A percentile compares a stretch with the other conserved stretches of the same genome.
phyloP scores from a whole-genome alignment of 768 basidiomycete genomes.

The Panellus pusillus region DNA sequence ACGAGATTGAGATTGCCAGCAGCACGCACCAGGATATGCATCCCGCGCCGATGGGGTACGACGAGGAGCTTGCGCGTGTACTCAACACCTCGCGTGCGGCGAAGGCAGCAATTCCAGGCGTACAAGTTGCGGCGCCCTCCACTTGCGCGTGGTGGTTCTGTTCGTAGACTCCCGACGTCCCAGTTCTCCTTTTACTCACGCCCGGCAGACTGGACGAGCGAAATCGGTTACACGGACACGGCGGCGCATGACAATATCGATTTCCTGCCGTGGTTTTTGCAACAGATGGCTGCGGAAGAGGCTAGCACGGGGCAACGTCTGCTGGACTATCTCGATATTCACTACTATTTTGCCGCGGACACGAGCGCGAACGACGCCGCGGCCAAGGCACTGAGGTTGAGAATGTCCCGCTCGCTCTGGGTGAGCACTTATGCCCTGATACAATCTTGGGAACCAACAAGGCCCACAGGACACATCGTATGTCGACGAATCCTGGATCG shows the following conservation, averaged over 20 bases:
- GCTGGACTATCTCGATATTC: conserved; percentile 57
- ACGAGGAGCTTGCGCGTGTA: conserved; percentile 51
- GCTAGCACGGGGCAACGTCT: conserved; percentile 38
- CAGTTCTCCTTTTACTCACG: neutral
- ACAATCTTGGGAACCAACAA: no score
- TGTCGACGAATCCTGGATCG: conserved; percentile 57
- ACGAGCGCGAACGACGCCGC: conserved; percentile 53
- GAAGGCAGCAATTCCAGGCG: conserved; percentile 19
- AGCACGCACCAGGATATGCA: conserved; percentile 61
- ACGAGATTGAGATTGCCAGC: conserved; percentile 57
- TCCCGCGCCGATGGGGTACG: conserved; percentile 48
- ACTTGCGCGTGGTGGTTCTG: conserved; percentile 24
- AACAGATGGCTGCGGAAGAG: conserved; percentile 44
- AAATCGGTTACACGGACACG: conserved; percentile 47
- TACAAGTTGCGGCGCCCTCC: conserved; percentile 19
- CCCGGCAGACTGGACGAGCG: conserved; percentile 52
- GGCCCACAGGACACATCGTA: conserved; percentile 42
- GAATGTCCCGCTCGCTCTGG: conserved; percentile 54
- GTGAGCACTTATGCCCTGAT: conserved; percentile 25
- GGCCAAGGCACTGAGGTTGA: conserved; percentile 49
- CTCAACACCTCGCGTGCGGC: conserved; percentile 35
- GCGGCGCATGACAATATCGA: conserved; percentile 52
- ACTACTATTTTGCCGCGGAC: conserved; percentile 55
- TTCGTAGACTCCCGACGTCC: neutral
- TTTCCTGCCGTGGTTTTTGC: conserved; percentile 58